Conservation (phyloP, 2,329 filamentous ascomycete genomes). For the Aspergillus fijiensis region DNA sequence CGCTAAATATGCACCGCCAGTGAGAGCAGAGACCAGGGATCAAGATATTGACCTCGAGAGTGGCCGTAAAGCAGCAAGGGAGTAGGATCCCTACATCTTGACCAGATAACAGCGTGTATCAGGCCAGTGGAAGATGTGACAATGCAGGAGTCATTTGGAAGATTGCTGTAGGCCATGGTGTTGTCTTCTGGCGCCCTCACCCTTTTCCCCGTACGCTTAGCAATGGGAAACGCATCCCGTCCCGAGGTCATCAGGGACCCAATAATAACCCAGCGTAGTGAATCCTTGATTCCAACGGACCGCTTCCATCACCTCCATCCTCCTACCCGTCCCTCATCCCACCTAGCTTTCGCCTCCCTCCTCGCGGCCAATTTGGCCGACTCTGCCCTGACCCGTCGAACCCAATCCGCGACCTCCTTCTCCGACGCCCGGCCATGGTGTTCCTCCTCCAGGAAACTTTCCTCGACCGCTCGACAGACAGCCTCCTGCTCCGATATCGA, state of each 20-base stretch:
- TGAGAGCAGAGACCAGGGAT: constrained; percentile 1
- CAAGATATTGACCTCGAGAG: constrained; percentile 23
- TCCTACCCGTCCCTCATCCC: constrained; percentile 93
- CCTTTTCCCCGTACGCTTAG: neutral
- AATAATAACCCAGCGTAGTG: neutral
- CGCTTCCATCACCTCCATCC: constrained; percentile 71
- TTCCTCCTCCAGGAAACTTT: constrained; percentile 78
- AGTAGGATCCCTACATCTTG: constrained; percentile 1
- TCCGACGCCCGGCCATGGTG: constrained; percentile 62
- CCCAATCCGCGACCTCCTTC: constrained; percentile 82
- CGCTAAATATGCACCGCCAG: constrained; percentile 3
- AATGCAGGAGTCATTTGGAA: neutral
- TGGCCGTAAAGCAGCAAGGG: constrained; percentile 15
- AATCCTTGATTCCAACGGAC: neutral
- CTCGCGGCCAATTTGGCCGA: constrained; percentile 76
- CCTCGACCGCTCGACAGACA: constrained; percentile 79
- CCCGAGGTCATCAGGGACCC: neutral
- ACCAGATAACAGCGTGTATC: neutral
- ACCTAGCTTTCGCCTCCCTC: constrained; percentile 83
- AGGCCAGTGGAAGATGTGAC: neutral
- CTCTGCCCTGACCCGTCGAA: constrained; percentile 75
- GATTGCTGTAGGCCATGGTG: neutral
- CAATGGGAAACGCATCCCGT: neutral
- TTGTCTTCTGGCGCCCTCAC: neutral
- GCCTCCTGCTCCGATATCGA: constrained; percentile 79